Percentiles rank a stretch among this genome's conserved stretches.
Conservation (phyloP, 2,329 filamentous ascomycete species). For the Grosmannia serpens region DNA sequence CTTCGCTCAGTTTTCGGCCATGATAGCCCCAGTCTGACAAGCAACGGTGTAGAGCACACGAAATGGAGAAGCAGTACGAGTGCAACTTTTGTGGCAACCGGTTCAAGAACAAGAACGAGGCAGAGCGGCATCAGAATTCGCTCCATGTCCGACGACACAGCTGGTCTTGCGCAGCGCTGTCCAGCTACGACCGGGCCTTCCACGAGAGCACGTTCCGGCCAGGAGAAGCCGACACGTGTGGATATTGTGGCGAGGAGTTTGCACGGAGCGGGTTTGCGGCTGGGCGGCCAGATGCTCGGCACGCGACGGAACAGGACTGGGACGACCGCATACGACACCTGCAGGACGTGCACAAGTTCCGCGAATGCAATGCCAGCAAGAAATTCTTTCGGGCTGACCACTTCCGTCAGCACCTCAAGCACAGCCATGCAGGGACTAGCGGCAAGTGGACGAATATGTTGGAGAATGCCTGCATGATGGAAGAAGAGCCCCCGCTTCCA, state of each 20-base stretch:
- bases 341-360: slow-evolving; percentile 87
- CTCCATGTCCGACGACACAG: slow-evolving; percentile 86
- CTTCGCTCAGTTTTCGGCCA: slow-evolving; percentile 24
- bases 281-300: slow-evolving; percentile 21
- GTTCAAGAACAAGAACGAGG: slow-evolving; percentile 99
- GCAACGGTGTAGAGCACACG: slow-evolving; percentile 55
- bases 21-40: background rate
- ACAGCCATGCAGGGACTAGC: slow-evolving; percentile 89
- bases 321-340: slow-evolving; percentile 76
- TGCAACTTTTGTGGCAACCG: slow-evolving; percentile 87
- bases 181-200: slow-evolving; percentile 69
- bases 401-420: slow-evolving; percentile 95
- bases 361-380: slow-evolving; percentile 95
- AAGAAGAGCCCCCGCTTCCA: slow-evolving; percentile 55
- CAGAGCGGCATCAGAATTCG: slow-evolving; percentile 90
- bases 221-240: slow-evolving; percentile 68
- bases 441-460: slow-evolving; percentile 99
- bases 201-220: slow-evolving; percentile 63
- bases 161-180: slow-evolving; percentile 89
- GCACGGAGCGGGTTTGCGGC: slow-evolving; percentile 33
- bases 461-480: slow-evolving; percentile 93
- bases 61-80: slow-evolving; percentile 92
- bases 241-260: slow-evolving; percentile 94
- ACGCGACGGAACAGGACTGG: slow-evolving; percentile 74
- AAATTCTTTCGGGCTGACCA: slow-evolving; percentile 97